Base-by-base conservation (phyloP, 192 early-diverging fungal genomes). In the Geranomyces michiganensis region DNA sequence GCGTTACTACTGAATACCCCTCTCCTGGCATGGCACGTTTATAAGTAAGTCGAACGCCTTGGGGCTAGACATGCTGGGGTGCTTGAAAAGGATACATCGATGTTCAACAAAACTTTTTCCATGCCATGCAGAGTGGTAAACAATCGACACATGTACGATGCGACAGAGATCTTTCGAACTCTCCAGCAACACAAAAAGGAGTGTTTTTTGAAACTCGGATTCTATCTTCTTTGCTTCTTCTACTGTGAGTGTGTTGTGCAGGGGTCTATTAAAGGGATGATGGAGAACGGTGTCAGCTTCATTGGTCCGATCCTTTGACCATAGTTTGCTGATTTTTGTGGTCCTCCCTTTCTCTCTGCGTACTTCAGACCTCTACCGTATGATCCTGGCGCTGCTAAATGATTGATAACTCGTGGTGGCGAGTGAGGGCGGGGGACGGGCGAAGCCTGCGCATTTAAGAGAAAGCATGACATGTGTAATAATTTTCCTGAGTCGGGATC, bases 101-200 rank as follows among this genome's bases (percentile, higher is more conserved):
- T 47, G 46, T 47, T 47, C 13, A 47, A 14, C 46, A n/a, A n/a
- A n/a, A n/a, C n/a, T n/a, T 41, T 41, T 41, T 10, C 36, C 10
- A 3, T 10, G 5, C 5, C 36, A 10, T 41, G 51, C 47, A 94
- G 94, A 79, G 85, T 96, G 32, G 82, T 90, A 24, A 87, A 89
- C 74, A 87, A 89, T 69, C 89, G 90, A 69, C 94, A 99, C 78
- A 91, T 93, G 87, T 97, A 92, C 79, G 97, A 99, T 79, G 93
- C 97, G 13, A 99, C 97, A 59, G 96, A 97, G 77, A 96, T 99
- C 65, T 99, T 99, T 88, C 88, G 94, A 70, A 96, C 95, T 15
- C 75, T 99, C 48, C 84, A 89, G 43, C 79, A 87, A 70, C 95
- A 97, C 77, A 99, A 99, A 84, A 91, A 91, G 81, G 97, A 99